Evolutionary conservation across 2,329 filamentous ascomycete species (phyloP).

Genomic region (Paradendryphiella salina): DNA sequence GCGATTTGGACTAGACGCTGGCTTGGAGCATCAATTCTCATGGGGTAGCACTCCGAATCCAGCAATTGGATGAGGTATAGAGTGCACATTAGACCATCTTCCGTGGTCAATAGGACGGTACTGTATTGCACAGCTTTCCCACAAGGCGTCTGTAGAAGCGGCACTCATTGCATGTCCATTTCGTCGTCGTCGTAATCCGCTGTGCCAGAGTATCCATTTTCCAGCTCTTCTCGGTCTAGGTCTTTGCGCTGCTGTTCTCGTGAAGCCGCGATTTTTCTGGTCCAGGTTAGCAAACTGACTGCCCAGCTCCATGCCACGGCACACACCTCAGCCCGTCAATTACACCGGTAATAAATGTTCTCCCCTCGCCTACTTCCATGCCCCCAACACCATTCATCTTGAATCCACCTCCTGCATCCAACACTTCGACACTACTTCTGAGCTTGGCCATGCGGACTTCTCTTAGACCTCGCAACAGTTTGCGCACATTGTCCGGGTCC

Average conservation of each 20-base stretch:
- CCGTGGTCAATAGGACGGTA: background rate
- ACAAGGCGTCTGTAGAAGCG: background rate
- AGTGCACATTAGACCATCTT: background rate
- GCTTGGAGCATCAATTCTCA: background rate
- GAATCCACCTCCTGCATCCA: constrained; percentile 74
- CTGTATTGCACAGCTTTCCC: background rate
- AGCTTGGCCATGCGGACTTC: constrained; percentile 91
- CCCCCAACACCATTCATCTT: constrained; percentile 81
- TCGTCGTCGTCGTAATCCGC: constrained; percentile 63
- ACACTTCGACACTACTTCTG: constrained; percentile 69
- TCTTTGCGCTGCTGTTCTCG: constrained; percentile 77
- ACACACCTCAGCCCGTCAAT: constrained; percentile 75
- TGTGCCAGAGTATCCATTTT: constrained; percentile 57
- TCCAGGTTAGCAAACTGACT: constrained; percentile 10
- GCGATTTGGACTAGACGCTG: background rate
- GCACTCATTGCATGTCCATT: constrained; percentile 44
- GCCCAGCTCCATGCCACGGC: too few species aligned
- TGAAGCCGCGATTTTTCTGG: constrained; percentile 76
- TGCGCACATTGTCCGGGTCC: constrained; percentile 71
- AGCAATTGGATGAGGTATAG: background rate
- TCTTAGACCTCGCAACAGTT: constrained; percentile 76
- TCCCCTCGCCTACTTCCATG: constrained; percentile 87
- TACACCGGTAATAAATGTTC: constrained; percentile 80
- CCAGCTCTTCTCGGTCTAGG: constrained; percentile 69
- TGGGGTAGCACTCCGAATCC: background rate